A percentile compares a stretch with the other conserved stretches of the same genome.
These are phyloP conservation scores for Aspergillus spinulosporus DNA, from an alignment of 2,329 filamentous ascomycete species.

Conservation along the genomic window DNA sequence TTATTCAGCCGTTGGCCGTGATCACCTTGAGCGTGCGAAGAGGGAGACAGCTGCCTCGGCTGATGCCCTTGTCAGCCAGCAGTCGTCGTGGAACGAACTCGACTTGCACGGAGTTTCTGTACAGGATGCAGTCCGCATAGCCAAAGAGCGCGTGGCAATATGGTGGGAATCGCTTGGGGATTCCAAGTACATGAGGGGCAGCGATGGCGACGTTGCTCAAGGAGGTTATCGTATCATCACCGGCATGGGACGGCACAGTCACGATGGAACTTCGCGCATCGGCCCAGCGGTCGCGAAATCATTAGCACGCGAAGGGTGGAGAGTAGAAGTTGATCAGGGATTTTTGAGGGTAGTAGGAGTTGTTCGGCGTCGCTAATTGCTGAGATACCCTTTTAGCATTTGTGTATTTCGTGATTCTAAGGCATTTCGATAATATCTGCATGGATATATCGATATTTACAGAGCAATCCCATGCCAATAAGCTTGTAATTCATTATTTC, in stretches of 20 bases:
- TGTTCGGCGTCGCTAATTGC: slow-evolving; percentile 30
- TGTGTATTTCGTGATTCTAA: background rate
- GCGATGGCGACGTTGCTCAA: slow-evolving; percentile 45
- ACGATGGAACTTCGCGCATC: slow-evolving; percentile 71
- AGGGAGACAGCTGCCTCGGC: slow-evolving; percentile 65
- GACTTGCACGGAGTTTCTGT: slow-evolving; percentile 87
- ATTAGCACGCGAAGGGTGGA: slow-evolving; percentile 80
- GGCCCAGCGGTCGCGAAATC: slow-evolving; percentile 75
- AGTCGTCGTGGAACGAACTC: slow-evolving; percentile 62
- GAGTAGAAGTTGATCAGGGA: slow-evolving; percentile 69
- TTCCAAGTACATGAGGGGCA: slow-evolving; percentile 52
- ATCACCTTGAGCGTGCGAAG: slow-evolving; percentile 60
- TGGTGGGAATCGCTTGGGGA: slow-evolving; percentile 81
- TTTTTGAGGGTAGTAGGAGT: slow-evolving; percentile 68
- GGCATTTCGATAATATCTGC: background rate
- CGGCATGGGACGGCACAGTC: slow-evolving; percentile 75
- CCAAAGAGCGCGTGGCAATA: slow-evolving; percentile 61
- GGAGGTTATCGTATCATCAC: slow-evolving; percentile 74
- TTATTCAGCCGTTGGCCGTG: slow-evolving; percentile 70
- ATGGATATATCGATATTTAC: background rate
- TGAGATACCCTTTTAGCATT: slow-evolving; percentile 21
- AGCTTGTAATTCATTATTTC: background rate
- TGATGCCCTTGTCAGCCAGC: slow-evolving; percentile 66
- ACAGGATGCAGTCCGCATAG: slow-evolving; percentile 76
- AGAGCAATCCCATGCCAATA: background rate